A percentile compares a stretch with the other conserved stretches of the same genome.
These are phyloP conservation scores for Quercus agrifolia DNA, from an alignment of 306 rosid species.

Conservation along the genomic window DNA sequence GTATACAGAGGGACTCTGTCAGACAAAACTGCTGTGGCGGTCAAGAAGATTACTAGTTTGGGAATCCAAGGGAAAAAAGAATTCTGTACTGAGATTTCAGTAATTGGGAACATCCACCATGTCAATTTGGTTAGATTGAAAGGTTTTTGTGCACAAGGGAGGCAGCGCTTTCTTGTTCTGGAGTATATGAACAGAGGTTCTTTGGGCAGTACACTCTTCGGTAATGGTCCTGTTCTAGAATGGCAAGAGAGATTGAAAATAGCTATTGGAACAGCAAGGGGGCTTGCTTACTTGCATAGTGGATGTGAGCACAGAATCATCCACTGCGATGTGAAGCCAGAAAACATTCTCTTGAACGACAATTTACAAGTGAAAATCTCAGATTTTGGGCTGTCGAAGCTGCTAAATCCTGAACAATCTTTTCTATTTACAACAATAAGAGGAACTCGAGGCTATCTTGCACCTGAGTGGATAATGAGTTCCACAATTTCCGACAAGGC, in stretches of 20 bases:
- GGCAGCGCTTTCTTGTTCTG: conserved; percentile 67
- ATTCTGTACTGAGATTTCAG: conserved; percentile 82
- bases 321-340: conserved; percentile 92
- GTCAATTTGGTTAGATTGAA: conserved; percentile 74
- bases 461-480: conserved; percentile 94
- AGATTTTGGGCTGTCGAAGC: conserved; percentile 91
- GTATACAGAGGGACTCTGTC: conserved; percentile 73
- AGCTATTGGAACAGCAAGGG: conserved; percentile 88
- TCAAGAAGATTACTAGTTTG: conserved; percentile 71
- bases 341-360: conserved; percentile 80
- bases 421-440: conserved; percentile 88
- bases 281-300: conserved; percentile 81
- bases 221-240: conserved; percentile 68
- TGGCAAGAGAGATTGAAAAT: conserved; percentile 86
- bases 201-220: conserved; percentile 66
- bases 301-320: conserved; percentile 80
- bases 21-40: conserved; percentile 74
- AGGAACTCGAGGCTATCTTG: conserved; percentile 92
- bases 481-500: conserved; percentile 77
- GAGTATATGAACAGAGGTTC: conserved; percentile 94
- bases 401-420: conserved; percentile 70
- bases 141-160: conserved; percentile 80
- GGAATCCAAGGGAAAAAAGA: conserved; percentile 86
- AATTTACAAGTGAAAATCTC: conserved; percentile 78
- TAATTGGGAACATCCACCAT: conserved; percentile 82